phyloP scores from a whole-genome alignment of 768 basidiomycete genomes.

The Collybia sp. region DNA sequence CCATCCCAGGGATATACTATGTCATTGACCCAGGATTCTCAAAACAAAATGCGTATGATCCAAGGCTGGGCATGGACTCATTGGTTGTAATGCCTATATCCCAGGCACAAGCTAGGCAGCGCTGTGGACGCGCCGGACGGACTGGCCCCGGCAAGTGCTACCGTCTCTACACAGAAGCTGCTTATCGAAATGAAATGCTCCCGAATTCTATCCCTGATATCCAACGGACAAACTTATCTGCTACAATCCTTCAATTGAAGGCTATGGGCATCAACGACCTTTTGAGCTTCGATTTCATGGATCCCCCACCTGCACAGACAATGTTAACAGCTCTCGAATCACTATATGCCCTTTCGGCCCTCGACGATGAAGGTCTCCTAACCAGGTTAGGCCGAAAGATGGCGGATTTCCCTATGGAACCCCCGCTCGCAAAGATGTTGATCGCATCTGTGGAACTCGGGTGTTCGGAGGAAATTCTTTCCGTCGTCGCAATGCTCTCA shows the following conservation, averaged over 20 bases:
- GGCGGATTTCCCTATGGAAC: constrained; percentile 99
- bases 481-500: constrained; percentile 95
- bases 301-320: constrained; percentile 94
- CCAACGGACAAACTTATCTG: constrained; percentile 88
- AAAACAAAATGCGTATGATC: constrained; percentile 98
- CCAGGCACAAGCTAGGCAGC: constrained; percentile 95
- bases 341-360: constrained; percentile 89
- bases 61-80: constrained; percentile 96
- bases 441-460: constrained; percentile 97
- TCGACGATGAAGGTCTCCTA: constrained; percentile 94
- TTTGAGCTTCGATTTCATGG: constrained; percentile 99
- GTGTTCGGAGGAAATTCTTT: constrained; percentile 97
- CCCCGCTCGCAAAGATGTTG: constrained; percentile 93
- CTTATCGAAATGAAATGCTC: constrained; percentile 98
- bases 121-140: constrained; percentile 93
- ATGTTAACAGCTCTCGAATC: constrained; percentile 96
- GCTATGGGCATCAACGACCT: constrained; percentile 99
- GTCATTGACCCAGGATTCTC: constrained; percentile 98
- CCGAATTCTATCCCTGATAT: constrained; percentile 98
- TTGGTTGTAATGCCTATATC: constrained; percentile 98
- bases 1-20: constrained; percentile 98
- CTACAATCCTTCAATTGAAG: constrained; percentile 92
- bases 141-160: constrained; percentile 99
- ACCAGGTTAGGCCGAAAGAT: constrained; percentile 96
- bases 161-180: constrained; percentile 95